Base-by-base conservation (phyloP, 2,329 filamentous ascomycete genomes). In the Colletotrichum camelliae region DNA sequence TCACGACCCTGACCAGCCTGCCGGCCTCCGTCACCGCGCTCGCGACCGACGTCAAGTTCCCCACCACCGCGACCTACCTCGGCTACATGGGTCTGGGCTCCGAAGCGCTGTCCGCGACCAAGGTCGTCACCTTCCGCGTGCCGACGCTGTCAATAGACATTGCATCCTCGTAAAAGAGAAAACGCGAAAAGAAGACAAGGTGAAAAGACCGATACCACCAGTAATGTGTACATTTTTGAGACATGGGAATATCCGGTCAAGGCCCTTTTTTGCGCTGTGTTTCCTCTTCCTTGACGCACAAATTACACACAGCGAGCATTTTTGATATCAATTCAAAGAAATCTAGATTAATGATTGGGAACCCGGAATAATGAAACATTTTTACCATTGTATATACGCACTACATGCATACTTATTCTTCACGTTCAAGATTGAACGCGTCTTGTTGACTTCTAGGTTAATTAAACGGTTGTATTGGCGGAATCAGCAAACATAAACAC, bases 1-100 rank as follows among this genome's bases (percentile, higher is more conserved):
- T 91, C 48, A 83, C 84, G 4, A 81, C 84, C 67, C 84, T 88
- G 4, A 80, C 86, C 31, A 21, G 24, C 67, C 60, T 61, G 58
- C 58, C 58, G 0, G 58, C 67, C 35, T 78, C 78, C 7, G 74
- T 85, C 24, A 70, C 67, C 37, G 37, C 58, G 55, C 24, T 33
- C n/a, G 57, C 58, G 67, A 52, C 55, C 43, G 80, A 83, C 5
- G 69, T 80, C 13, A 76, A 81, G 39, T 87, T 84, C 77, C 88
- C 88, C 12, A 82, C 80, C 0, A 75, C 80, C 1, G 75, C 80
- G 2, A 86, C 89, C 78, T 90, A 89, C 79, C 80, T 91, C 21
- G 89, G 89, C 24, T 88, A 89, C 77, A 82, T 90, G 78, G 84
- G 84, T 61, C 88, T 91, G 77, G 89, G 89, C 27, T 86, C 87